A percentile compares a stretch with the other conserved stretches of the same genome.
Conservation (phyloP, 1,284 basidiomycete genomes). For the Crepidotus sp. region DNA sequence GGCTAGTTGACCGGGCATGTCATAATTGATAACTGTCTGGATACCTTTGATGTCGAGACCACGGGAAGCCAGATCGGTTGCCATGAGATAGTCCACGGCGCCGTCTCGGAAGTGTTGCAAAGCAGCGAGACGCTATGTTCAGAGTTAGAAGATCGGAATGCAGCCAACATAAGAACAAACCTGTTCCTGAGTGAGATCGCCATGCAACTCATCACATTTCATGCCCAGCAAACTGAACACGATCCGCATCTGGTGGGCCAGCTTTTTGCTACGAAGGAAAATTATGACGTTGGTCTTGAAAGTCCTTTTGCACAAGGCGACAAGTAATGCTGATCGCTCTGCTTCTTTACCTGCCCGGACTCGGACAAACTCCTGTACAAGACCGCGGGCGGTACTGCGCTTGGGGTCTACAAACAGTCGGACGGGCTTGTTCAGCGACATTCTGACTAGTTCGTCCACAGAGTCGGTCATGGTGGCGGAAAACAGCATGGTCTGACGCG, state of each 20-base stretch:
- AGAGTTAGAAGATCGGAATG: conserved; percentile 10
- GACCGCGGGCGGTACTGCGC: conserved; percentile 77
- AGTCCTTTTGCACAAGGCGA: conserved; percentile 79
- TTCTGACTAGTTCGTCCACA: conserved; percentile 86
- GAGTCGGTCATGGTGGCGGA: conserved; percentile 98
- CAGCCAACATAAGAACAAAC: conserved; percentile 31
- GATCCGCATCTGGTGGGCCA: conserved; percentile 94
- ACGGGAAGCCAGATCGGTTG: conserved; percentile 91
- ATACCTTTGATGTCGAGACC: conserved; percentile 97
- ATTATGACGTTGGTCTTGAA: conserved; percentile 83
- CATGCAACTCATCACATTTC: conserved; percentile 88
- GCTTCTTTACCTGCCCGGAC: conserved; percentile 72
- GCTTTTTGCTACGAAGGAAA: conserved; percentile 92
- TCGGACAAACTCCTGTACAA: conserved; percentile 93
- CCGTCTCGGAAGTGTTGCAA: conserved; percentile 85
- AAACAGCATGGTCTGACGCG: conserved; percentile 96
- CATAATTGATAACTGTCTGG: conserved; percentile 97
- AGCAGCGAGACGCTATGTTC: conserved; percentile 68
- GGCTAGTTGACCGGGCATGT: conserved; percentile 90
- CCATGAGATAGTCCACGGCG: conserved; percentile 82
- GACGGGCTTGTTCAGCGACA: conserved; percentile 88
- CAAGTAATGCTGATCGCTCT: conserved; percentile 77
- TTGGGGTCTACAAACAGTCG: conserved; percentile 95
- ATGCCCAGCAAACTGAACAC: conserved; percentile 85
- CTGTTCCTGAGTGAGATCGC: conserved; percentile 93